Conservation (phyloP, 1,284 basidiomycete genomes). For the Meripilus lineatus region DNA sequence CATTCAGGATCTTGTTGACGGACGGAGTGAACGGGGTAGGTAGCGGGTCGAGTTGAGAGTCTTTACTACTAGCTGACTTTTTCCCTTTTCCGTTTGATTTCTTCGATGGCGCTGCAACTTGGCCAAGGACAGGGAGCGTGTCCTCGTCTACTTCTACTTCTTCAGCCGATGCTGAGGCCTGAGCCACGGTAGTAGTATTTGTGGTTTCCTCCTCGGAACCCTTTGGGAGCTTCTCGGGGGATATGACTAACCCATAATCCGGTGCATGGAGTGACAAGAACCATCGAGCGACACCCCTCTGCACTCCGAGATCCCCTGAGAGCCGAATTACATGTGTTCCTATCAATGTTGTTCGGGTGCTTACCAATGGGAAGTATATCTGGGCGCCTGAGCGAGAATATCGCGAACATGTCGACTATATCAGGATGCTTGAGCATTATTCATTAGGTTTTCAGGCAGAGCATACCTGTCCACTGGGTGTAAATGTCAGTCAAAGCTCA, state of each 20-base stretch:
- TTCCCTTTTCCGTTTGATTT: conserved; percentile 16
- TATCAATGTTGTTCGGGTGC: conserved; percentile 11
- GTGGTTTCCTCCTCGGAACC: conserved; percentile 25
- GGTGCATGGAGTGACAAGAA: conserved; percentile 62
- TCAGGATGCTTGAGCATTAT: not conserved
- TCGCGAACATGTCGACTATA: conserved; percentile 83
- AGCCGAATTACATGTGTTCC: not conserved
- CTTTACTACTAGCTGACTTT: conserved; percentile 4
- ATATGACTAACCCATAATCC: conserved; percentile 41
- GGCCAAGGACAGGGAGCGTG: not conserved
- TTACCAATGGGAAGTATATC: conserved; percentile 77
- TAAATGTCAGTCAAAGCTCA: not conserved
- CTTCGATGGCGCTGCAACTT: conserved; percentile 14
- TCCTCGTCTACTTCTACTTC: not conserved
- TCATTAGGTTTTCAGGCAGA: conserved; percentile 2
- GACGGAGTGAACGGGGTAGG: conserved; percentile 68
- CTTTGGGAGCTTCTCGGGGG: conserved; percentile 48
- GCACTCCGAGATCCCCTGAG: conserved; percentile 76
- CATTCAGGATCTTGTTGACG: conserved; percentile 48
- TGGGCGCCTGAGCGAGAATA: conserved; percentile 79
- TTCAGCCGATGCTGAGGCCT: not conserved
- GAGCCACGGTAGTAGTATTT: conserved; percentile 1
- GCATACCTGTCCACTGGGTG: conserved; percentile 34
- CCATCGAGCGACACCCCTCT: conserved; percentile 76
- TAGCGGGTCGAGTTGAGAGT: conserved; percentile 27